phyloP scores from a whole-genome alignment of 2,329 filamentous ascomycete species.

The Blastomyces emzantsi region DNA sequence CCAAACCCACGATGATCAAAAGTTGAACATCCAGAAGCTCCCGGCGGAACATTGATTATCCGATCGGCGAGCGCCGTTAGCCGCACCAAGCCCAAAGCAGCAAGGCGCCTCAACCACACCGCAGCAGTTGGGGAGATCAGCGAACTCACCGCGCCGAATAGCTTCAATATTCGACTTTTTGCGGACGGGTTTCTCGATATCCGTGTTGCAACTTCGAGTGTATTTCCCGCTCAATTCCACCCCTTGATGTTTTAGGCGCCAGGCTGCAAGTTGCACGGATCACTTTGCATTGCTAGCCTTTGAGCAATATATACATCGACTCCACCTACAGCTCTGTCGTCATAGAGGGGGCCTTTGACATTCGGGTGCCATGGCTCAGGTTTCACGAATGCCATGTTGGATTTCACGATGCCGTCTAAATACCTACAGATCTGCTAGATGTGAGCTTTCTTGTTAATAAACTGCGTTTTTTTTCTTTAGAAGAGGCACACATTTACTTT shows the following conservation, averaged over 20 bases:
- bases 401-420: constrained; percentile 24
- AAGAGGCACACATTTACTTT: neutral
- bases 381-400: constrained; percentile 2
- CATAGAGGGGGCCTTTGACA: neutral
- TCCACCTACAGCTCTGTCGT: neutral
- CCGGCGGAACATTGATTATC: neutral
- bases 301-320: neutral
- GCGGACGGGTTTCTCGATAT: neutral
- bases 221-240: neutral
- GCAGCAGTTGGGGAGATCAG: constrained; percentile 5
- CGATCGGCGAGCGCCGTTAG: neutral
- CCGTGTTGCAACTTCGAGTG: neutral
- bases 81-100: neutral
- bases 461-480: neutral
- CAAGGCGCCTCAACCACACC: constrained; percentile 7
- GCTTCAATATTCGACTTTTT: constrained; percentile 2
- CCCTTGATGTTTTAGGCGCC: neutral
- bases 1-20: neutral
- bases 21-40: neutral
- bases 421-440: constrained; percentile 24
- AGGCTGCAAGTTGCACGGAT: neutral
- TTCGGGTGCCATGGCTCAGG: constrained; percentile 4
- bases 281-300: neutral
- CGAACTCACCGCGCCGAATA: neutral
- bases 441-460: constrained; percentile 24